These are phyloP conservation scores for Suhomyces choctaworum DNA, from an alignment of 1,139 yeast species.

Conservation along the genomic window DNA sequence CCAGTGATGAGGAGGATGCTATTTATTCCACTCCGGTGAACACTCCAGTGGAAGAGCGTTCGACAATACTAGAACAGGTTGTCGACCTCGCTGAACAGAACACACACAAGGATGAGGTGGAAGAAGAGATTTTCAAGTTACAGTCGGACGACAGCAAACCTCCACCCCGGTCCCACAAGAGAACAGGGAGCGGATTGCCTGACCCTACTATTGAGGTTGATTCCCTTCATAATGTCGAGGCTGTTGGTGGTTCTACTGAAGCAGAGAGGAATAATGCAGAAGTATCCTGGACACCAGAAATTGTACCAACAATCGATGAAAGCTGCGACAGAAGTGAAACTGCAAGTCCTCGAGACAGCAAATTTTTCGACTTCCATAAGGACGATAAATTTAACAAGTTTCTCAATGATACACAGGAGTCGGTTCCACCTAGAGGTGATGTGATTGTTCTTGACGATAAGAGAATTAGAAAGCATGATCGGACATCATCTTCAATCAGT, in stretches of 20 bases:
- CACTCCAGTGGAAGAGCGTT: constrained; percentile 5
- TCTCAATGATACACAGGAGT: constrained; percentile 29
- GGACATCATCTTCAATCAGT: constrained; percentile 28
- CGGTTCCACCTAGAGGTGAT: constrained; percentile 44
- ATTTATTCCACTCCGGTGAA: constrained; percentile 5
- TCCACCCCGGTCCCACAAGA: too few species aligned
- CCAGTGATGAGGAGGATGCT: constrained; percentile 8
- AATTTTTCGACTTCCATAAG: constrained; percentile 18
- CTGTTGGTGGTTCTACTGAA: constrained; percentile 1
- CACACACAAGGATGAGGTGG: too few species aligned
- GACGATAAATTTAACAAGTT: constrained; percentile 24
- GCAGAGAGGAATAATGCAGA: too few species aligned
- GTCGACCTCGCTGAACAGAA: too few species aligned
- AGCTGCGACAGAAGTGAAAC: constrained; percentile 12
- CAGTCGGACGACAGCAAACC: too few species aligned
- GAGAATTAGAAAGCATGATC: constrained; percentile 25
- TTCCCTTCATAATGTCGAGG: constrained; percentile 4
- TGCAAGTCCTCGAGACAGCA: constrained; percentile 13
- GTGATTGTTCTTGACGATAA: constrained; percentile 22
- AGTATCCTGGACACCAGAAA: too few species aligned
- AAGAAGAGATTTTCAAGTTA: too few species aligned
- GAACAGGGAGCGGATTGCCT: constrained; percentile 15
- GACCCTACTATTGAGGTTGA: constrained; percentile 19
- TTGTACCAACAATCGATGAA: too few species aligned
- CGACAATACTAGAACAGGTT: background rate